Evolutionary conservation across 345 rosid species (phyloP), one percentile per base, ranked within the genome.

Genomic region (Sisymbrium irio): DNA sequence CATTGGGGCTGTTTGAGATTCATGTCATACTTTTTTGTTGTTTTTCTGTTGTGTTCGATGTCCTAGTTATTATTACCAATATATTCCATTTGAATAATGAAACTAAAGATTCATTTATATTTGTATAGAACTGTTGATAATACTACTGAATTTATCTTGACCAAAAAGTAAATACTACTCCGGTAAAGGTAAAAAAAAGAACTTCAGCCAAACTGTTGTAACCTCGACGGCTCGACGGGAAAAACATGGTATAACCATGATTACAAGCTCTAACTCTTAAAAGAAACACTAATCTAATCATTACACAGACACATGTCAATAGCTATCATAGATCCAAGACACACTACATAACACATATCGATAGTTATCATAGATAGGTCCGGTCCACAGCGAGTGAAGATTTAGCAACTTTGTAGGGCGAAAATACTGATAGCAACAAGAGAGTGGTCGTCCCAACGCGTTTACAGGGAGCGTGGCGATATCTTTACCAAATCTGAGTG

Each of bases 401-500:
- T 45, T 15, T 37, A 17, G 20, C 53, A 59, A 50, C 10, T 59
- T 67, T 13, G 30, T n/a, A 28, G 62, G 45, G 54, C 33, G 46
- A 47, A 35, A 56, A 57, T 3, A 65, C 3, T 74, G 66, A 74
- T 65, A 74, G 72, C 72, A 65, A 56, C 65, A 55, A 33, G 19
- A 56, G 59, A 56, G 66, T 65, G 42, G 22, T 46, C 17, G 1
- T 35, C 27, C 8, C 14, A 32, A 67, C 73, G 69, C 74, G 75
- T 59, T 62, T 42, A 2, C 17, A 2, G 0, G 58, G 71, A 62
- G 44, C 65, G 51, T 76, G 17, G 9, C 2, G 3, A 9, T 0
- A 44, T 11, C 69, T 50, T 40, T 13, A 50, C 44, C 62, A 17
- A 12, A 53, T 69, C n/a, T 61, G 64, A 42, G 41, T 51, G 74